These are phyloP conservation scores for Plasmopara viticola DNA, from an alignment of 352 stramenopile genomes.

Conservation along the genomic window DNA sequence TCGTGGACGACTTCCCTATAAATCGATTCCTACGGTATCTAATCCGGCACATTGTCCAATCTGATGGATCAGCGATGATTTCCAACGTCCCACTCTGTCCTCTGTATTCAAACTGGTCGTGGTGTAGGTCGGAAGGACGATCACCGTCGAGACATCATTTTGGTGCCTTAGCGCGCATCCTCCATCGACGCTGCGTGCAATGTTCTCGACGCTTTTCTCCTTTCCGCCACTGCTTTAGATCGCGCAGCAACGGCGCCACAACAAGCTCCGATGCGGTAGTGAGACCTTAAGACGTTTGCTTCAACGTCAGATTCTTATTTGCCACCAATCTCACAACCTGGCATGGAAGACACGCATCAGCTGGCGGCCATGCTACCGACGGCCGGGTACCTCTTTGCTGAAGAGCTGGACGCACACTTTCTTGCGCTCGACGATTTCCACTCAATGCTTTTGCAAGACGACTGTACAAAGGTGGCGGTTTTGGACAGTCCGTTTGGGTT, in stretches of 20 bases:
- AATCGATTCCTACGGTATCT: too few species aligned
- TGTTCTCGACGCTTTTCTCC: constrained; percentile 5
- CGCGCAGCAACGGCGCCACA: constrained; percentile 5
- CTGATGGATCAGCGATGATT: constrained; percentile 7
- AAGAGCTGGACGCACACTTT: constrained; percentile 26
- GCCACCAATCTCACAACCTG: neutral
- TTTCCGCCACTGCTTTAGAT: constrained; percentile 2
- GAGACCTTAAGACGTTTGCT: constrained; percentile 6
- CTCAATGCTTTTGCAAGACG: constrained; percentile 12
- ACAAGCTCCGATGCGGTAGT: constrained; percentile 1
- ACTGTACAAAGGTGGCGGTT: neutral
- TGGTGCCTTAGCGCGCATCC: constrained; percentile 8
- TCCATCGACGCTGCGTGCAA: constrained; percentile 5
- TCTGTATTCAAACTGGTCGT: neutral
- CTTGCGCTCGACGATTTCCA: constrained; percentile 19
- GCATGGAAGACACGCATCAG: constrained; percentile 11
- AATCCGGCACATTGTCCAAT: neutral
- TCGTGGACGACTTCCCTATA: too few species aligned
- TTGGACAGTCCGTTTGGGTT: constrained; percentile 2
- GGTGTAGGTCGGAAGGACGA: constrained; percentile 2
- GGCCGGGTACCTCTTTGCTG: constrained; percentile 21
- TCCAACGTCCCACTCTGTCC: neutral
- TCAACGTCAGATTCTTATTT: constrained; percentile 22
- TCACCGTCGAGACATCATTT: constrained; percentile 7
- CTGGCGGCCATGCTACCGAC: constrained; percentile 18